Evolutionary conservation across 2,329 filamentous ascomycete species (phyloP), one percentile per base, ranked within the genome.

Genomic region (Phialophora tarda): DNA sequence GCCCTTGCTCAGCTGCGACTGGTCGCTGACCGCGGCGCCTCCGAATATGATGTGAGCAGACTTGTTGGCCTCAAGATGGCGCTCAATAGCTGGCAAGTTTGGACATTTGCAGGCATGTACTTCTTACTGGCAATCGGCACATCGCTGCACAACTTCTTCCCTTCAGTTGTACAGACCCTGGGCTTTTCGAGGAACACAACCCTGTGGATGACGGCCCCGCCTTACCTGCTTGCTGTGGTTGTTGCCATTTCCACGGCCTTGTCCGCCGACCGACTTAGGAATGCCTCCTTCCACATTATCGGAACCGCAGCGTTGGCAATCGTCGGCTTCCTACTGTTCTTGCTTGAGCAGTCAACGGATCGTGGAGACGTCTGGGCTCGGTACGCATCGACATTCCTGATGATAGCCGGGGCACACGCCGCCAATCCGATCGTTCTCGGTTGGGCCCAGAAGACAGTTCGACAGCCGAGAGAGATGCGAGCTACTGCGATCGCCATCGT

Each of bases 251-350:
- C 82, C 56, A 91, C 91, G 69, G 87, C 89, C 2, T 88, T 86
- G 82, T 88, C 91, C 75, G 88, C 89, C 14, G 70, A 69, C 28
- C 83, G 82, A 50, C 90, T 87, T 0, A 87, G 88, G 23, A 89
- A 92, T 77, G 84, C 89, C 5, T 92, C 88, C 76, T 86, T 85
- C 75, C 90, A 92, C 76, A 83, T 92, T 65, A 81, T 82, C 0
- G 64, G 86, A 1, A 89, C 90, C 23, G 63, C 62, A 14, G 48
- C 66, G 4, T 68, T 71, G 30, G 74, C 75, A 4, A 74, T 75
- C 59, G 64, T 74, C 12, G 76, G 76, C 1, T 77, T 77, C 54
- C 38, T 53, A 69, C 73, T n/a, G 69, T 77, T 58, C 72, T 71
- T n/a, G 72, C 69, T 12, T 23, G 59, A 41, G 14, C 59, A 41